Base-by-base conservation (phyloP, 1,284 basidiomycete genomes). In the Microbotryum lychnidis-dioicae region DNA sequence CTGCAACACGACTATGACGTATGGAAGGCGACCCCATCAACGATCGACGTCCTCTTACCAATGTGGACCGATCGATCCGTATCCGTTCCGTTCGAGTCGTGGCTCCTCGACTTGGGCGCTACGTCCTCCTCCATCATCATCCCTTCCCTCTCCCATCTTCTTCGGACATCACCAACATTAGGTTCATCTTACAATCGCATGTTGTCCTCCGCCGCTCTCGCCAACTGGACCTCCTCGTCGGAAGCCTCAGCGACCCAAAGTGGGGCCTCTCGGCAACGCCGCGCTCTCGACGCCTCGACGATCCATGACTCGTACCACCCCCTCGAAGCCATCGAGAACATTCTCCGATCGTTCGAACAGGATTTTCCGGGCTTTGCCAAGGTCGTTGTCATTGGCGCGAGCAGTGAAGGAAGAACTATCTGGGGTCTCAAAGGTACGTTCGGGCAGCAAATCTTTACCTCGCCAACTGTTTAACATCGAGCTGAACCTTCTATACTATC, bases 221-320 rank as follows among this genome's bases (percentile, higher is more conserved):
- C 55, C 18, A 63, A 60, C 51, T 20, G 55, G 27, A 46, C 55
- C 29, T 29, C 50, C 7, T 23, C 60, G 12, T 42, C 37, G 2
- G 37, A 42, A 18, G 16, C 37, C 12, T 18, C 37, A 18, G 12
- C 37, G 14, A 42, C 37, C 37, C 37, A 18, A 42, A 42, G 37
- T 42, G 37, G 37, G 37, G 37, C 14, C 12, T 16, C 37, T 18
- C 37, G 16, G 1, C 27, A 25, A n/a, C n/a, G 20, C 7, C n/a
- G 44, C 1, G 47, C 54, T 14, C n/a, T 50, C 49, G 47, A 45
- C 18, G 52, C 53, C 53, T 46, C 37, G 37, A 42, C 60, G 10
- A 62, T 71, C 18, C 69, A 71, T 51, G 52, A 59, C 29, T 37
- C 65, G 3, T 71, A 69, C 49, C 70, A 71, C 55, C 63, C 64